phyloP scores from a whole-genome alignment of 2,329 filamentous ascomycete species.

The Cytospora paraplurivora region DNA sequence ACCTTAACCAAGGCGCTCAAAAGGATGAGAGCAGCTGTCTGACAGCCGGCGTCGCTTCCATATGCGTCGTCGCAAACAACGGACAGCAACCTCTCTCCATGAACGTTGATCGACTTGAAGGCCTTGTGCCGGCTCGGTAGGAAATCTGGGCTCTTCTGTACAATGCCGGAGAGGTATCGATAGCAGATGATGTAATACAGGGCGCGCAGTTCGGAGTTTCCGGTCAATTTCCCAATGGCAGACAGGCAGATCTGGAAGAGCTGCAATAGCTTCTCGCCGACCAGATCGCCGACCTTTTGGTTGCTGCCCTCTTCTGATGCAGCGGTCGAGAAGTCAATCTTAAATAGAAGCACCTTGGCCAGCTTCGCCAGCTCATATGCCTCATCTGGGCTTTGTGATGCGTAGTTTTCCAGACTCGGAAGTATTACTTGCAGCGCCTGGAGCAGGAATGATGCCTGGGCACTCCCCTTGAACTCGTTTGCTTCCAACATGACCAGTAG shows the following conservation, averaged over 20 bases:
- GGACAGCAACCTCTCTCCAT: conserved; percentile 79
- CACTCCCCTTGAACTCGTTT: conserved; percentile 74
- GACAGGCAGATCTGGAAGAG: conserved; percentile 85
- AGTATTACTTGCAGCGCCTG: conserved; percentile 86
- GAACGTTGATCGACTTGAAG: conserved; percentile 68
- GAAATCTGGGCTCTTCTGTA: conserved; percentile 53
- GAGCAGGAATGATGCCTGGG: conserved; percentile 76
- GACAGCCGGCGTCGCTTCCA: conserved; percentile 76
- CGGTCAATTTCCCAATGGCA: conserved; percentile 74
- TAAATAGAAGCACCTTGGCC: conserved; percentile 71
- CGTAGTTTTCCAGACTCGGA: conserved; percentile 80
- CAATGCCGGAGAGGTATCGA: conserved; percentile 75
- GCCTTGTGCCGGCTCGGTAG: conserved; percentile 58
- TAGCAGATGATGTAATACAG: conserved; percentile 92
- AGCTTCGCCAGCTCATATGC: conserved; percentile 77
- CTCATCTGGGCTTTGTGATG: conserved; percentile 67
- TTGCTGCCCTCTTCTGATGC: conserved; percentile 45
- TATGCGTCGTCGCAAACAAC: conserved; percentile 92
- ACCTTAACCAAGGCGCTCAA: conserved; percentile 76
- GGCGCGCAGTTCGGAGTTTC: conserved; percentile 72
- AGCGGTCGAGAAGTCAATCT: conserved; percentile 60
- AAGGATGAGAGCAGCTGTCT: conserved; percentile 84
- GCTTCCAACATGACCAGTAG: conserved; percentile 80
- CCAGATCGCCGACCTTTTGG: conserved; percentile 64
- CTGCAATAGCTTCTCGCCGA: conserved; percentile 87